phyloP scores from a whole-genome alignment of 345 rosid species.

The Acer yangbiense region DNA sequence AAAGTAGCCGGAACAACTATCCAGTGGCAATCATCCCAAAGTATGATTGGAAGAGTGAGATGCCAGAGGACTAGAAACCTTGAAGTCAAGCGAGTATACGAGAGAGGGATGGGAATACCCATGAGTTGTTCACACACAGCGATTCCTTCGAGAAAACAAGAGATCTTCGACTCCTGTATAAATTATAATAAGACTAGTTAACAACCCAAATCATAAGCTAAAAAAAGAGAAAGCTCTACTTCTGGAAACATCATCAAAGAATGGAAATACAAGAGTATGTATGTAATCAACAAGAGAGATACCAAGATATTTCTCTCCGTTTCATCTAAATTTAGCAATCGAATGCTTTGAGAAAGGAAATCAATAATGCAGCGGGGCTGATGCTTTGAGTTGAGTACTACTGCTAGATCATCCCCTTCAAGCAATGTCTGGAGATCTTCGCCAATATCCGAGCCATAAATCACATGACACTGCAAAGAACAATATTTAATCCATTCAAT shows the following conservation, averaged over 20 bases:
- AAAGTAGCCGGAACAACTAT: slow-evolving; percentile 95
- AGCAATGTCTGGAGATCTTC: slow-evolving; percentile 61
- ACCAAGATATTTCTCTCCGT: slow-evolving; percentile 66
- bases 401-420: slow-evolving; percentile 72
- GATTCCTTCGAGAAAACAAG: slow-evolving; percentile 85
- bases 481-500: not conserved
- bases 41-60: slow-evolving; percentile 85
- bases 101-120: slow-evolving; percentile 90
- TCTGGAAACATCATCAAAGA: not conserved
- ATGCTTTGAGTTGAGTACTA: slow-evolving; percentile 73
- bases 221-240: not conserved
- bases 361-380: slow-evolving; percentile 79
- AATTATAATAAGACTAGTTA: not conserved
- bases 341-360: slow-evolving; percentile 75
- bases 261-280: not conserved
- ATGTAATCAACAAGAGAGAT: slow-evolving; percentile 28
- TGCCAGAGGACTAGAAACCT: slow-evolving; percentile 97
- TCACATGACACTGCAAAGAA: slow-evolving; percentile 75
- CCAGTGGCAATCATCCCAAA: slow-evolving; percentile 99
- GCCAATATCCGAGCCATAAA: slow-evolving; percentile 66
- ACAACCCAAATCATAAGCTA: not conserved
- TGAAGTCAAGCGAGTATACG: slow-evolving; percentile 91
- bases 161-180: slow-evolving; percentile 72
- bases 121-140: slow-evolving; percentile 82
- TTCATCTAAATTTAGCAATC: slow-evolving; percentile 58